Evolutionary conservation across 495 filamentous ascomycete genomes (phyloP).

Genomic region (Neurospora tetrasperma): DNA sequence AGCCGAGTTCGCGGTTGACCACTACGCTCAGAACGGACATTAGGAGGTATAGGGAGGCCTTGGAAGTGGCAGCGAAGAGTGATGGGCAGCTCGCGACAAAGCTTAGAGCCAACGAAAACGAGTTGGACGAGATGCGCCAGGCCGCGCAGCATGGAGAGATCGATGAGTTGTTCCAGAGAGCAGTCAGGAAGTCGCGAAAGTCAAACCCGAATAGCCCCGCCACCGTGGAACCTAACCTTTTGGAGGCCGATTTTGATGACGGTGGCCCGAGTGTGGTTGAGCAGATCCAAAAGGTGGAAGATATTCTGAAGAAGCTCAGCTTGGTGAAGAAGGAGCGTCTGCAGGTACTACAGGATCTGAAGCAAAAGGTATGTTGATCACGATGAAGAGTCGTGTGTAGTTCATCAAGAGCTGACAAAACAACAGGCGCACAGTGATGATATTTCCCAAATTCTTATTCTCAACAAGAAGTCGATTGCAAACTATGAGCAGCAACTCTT

Average conservation of each 20-base stretch:
- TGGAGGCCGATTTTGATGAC: slow-evolving; percentile 88
- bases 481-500: slow-evolving; percentile 86
- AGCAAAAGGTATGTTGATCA: slow-evolving; percentile 67
- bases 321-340: slow-evolving; percentile 81
- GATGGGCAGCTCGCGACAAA: slow-evolving; percentile 79
- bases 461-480: slow-evolving; percentile 91
- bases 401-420: neutral
- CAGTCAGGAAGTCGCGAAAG: slow-evolving; percentile 54
- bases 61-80: slow-evolving; percentile 81
- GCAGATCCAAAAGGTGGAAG: slow-evolving; percentile 82
- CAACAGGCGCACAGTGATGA: slow-evolving; percentile 84
- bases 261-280: slow-evolving; percentile 69
- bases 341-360: slow-evolving; percentile 91
- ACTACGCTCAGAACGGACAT: slow-evolving; percentile 80
- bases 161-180: slow-evolving; percentile 79
- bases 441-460: slow-evolving; percentile 89
- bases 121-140: slow-evolving; percentile 91
- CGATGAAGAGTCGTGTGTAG: neutral
- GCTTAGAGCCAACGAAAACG: slow-evolving; percentile 68
- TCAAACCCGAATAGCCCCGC: slow-evolving; percentile 48
- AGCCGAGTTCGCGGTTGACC: slow-evolving; percentile 83
- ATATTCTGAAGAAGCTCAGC: slow-evolving; percentile 82
- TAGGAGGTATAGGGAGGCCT: slow-evolving; percentile 70
- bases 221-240: slow-evolving; percentile 58
- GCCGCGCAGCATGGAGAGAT: slow-evolving; percentile 84